Evolutionary conservation across 1,284 basidiomycete genomes (phyloP).

Genomic region (Vanrija humicola): DNA sequence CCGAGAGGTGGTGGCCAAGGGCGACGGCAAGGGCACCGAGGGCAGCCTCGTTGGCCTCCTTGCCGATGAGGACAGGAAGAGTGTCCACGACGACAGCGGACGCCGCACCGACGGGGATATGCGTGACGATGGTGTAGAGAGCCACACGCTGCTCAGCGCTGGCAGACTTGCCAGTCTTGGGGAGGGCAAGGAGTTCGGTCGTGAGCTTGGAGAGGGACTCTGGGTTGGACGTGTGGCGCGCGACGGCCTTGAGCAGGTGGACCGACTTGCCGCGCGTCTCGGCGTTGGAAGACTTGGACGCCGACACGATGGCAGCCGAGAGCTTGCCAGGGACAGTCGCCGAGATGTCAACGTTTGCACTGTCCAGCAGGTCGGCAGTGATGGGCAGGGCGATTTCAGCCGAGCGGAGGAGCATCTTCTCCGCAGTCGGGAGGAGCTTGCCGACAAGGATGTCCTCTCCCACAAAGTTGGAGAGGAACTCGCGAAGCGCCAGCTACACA

Average conservation of each 20-base stretch:
- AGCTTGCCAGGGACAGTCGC: slow-evolving; percentile 60
- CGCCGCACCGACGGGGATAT: slow-evolving; percentile 55
- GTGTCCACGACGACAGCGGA: slow-evolving; percentile 59
- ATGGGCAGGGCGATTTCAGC: slow-evolving; percentile 44
- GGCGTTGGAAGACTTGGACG: slow-evolving; percentile 72
- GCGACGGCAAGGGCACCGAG: slow-evolving; percentile 57
- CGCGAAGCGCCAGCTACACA: slow-evolving; percentile 21
- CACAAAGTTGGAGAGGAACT: slow-evolving; percentile 35
- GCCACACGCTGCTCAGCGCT: slow-evolving; percentile 80
- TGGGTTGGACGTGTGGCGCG: slow-evolving; percentile 44
- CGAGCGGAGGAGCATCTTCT: slow-evolving; percentile 45
- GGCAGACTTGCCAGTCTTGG: slow-evolving; percentile 75
- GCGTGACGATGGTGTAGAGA: slow-evolving; percentile 70
- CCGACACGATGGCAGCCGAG: slow-evolving; percentile 62
- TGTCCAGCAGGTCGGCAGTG: slow-evolving; percentile 34
- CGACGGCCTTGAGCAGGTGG: slow-evolving; percentile 60
- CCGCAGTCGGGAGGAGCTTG: slow-evolving; percentile 41
- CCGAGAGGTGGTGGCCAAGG: slow-evolving; percentile 59
- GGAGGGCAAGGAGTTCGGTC: slow-evolving; percentile 65
- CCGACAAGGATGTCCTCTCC: slow-evolving; percentile 26
- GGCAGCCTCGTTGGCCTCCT: slow-evolving; percentile 69
- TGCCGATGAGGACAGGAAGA: slow-evolving; percentile 61
- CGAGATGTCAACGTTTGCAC: slow-evolving; percentile 54
- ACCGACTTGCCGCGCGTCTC: slow-evolving; percentile 60
- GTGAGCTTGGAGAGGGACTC: slow-evolving; percentile 50